These are phyloP conservation scores for Pseudogymnoascus sp. DNA, from an alignment of 2,329 filamentous ascomycete species.

Conservation along the genomic window DNA sequence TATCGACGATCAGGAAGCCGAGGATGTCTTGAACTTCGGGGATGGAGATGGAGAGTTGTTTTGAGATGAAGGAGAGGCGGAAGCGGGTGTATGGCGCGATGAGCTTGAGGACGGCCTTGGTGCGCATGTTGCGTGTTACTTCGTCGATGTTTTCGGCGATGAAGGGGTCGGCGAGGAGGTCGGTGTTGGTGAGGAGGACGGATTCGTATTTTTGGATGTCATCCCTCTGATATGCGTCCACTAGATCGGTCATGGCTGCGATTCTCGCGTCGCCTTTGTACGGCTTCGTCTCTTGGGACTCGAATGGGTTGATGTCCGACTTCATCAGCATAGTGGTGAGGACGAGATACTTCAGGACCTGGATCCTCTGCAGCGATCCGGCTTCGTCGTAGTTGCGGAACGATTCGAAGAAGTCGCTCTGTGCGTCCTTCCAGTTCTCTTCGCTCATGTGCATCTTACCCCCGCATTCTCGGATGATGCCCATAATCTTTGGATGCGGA, in stretches of 20 bases:
- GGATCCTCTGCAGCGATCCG: slow-evolving; percentile 88
- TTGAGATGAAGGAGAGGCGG: slow-evolving; percentile 78
- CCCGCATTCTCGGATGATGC: slow-evolving; percentile 95
- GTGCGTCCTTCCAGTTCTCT: slow-evolving; percentile 96
- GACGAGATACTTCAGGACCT: slow-evolving; percentile 94
- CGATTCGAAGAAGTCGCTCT: slow-evolving; percentile 96
- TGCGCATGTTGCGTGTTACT: slow-evolving; percentile 95
- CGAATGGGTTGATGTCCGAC: slow-evolving; percentile 96
- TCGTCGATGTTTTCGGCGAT: slow-evolving; percentile 99
- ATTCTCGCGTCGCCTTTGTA: slow-evolving; percentile 95
- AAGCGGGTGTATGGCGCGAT: slow-evolving; percentile 94
- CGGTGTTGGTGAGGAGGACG: slow-evolving; percentile 77
- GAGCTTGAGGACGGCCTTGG: slow-evolving; percentile 85
- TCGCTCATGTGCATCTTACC: slow-evolving; percentile 99
- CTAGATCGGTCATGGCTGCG: slow-evolving; percentile 91
- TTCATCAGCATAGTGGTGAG: slow-evolving; percentile 98
- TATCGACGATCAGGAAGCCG: slow-evolving; percentile 87
- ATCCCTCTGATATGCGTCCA: slow-evolving; percentile 92
- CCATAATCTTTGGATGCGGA: slow-evolving; percentile 97
- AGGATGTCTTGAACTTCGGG: slow-evolving; percentile 89
- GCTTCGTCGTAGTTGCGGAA: slow-evolving; percentile 99
- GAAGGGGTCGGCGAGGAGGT: slow-evolving; percentile 84
- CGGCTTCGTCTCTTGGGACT: slow-evolving; percentile 96
- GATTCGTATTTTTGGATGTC: slow-evolving; percentile 88
- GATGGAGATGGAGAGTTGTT: slow-evolving; percentile 75